Conservation (phyloP, 768 basidiomycete species). For the Pulveroboletus sp. region DNA sequence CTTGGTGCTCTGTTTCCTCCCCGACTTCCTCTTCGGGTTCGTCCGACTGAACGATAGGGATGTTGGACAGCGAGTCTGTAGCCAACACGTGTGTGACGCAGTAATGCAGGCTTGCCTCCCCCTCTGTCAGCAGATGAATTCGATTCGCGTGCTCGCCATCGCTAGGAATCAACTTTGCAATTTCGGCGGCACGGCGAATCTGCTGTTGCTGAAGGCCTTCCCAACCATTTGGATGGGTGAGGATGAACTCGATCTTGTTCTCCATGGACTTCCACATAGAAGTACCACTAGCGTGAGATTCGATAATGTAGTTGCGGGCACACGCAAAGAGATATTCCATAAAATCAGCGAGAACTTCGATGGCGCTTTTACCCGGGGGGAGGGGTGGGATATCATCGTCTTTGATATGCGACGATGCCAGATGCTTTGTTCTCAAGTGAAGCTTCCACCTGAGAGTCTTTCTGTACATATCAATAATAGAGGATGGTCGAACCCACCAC, state of each 20-base stretch:
- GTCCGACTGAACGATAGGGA: background rate
- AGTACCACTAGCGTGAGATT: conserved; percentile 27
- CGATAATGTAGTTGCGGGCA: conserved; percentile 20
- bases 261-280: conserved; percentile 24
- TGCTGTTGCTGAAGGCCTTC: conserved; percentile 30
- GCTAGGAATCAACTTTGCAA: conserved; percentile 22
- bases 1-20: conserved; percentile 27
- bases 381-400: conserved; percentile 23
- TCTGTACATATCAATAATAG: background rate
- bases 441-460: conserved; percentile 29
- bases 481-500: conserved; percentile 24
- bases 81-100: conserved; percentile 33
- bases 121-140: conserved; percentile 26
- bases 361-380: conserved; percentile 17
- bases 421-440: conserved; percentile 32
- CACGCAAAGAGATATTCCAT: conserved; percentile 26
- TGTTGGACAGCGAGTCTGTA: conserved; percentile 5
- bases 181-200: conserved; percentile 36
- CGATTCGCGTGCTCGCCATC: conserved; percentile 9
- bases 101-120: conserved; percentile 24
- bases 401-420: conserved; percentile 21
- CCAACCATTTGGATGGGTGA: conserved; percentile 33
- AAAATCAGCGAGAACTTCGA: conserved; percentile 26
- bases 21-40: background rate
- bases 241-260: conserved; percentile 20